A percentile compares a stretch with the other conserved stretches of the same genome.
phyloP scores from a whole-genome alignment of 768 basidiomycete species.

The Butyriboletus loyo region DNA sequence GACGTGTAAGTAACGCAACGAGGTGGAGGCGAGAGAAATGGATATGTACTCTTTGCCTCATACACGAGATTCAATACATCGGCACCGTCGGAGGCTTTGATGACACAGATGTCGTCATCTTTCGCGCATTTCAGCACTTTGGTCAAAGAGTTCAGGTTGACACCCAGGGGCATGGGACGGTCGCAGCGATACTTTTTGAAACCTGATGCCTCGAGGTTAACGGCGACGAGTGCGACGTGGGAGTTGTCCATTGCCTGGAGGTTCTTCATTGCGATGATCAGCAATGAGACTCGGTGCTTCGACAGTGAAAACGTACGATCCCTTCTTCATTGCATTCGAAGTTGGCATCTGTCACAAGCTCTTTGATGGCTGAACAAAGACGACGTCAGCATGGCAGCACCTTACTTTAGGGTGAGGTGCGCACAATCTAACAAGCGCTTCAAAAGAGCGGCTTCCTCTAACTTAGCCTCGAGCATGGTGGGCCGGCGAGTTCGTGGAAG shows the following conservation, averaged over 20 bases:
- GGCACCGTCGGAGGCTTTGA: slow-evolving; percentile 89
- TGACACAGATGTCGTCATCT: slow-evolving; percentile 87
- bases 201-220: slow-evolving; percentile 72
- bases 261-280: slow-evolving; percentile 39
- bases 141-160: slow-evolving; percentile 82
- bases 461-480: slow-evolving; percentile 86
- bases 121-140: slow-evolving; percentile 98
- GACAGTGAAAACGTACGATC: slow-evolving; percentile 49
- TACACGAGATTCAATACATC: slow-evolving; percentile 87
- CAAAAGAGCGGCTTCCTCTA: slow-evolving; percentile 81
- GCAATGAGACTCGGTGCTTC: background rate
- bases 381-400: background rate
- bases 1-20: background rate
- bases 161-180: slow-evolving; percentile 87
- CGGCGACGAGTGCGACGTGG: slow-evolving; percentile 94
- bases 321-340: slow-evolving; percentile 97
- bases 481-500: slow-evolving; percentile 5
- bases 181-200: slow-evolving; percentile 93
- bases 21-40: background rate
- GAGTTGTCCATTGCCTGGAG: slow-evolving; percentile 99
- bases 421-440: slow-evolving; percentile 92
- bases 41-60: slow-evolving; percentile 77
- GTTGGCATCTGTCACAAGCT: slow-evolving; percentile 95
- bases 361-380: slow-evolving; percentile 78
- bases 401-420: slow-evolving; percentile 21